Base-by-base conservation (phyloP, 371 early-diverging fungal genomes). In the Syncephalastrum monosporum region DNA sequence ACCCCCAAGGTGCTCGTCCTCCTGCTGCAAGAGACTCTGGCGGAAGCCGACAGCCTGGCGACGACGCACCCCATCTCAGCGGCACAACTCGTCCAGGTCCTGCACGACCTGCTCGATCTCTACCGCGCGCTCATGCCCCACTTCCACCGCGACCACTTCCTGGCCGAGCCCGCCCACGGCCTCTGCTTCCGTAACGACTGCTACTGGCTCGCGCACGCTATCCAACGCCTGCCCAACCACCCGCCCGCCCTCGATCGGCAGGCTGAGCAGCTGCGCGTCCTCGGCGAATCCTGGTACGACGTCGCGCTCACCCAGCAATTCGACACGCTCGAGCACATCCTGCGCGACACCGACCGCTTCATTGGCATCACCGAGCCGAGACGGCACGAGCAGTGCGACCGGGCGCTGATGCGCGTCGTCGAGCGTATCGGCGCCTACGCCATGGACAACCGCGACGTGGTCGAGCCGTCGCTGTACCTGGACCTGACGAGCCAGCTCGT, bases 121-220 rank as follows among this genome's bases (percentile, higher is more conserved):
- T 82, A 72, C 53, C 74, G 77, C 19, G 77, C 79, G n/a, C 61
- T 82, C 7, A 75, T 81, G 72, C 84, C 86, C 1, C 64, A 68
- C 14, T 71, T 71, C 54, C 73, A 82, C 53, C 71, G 75, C 17
- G 47, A 56, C 0, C 65, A 63, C 7, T 67, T 73, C 27, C 44
- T 74, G 7, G 53, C 67, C 5, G 62, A 78, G n/a, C 84, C 87
- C 15, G 81, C 85, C 4, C 57, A 81, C 21, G 65, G 83, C 0
- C 77, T 89, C 51, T 66, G 88, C 12, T 87, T 89, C 55, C 69
- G 82, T 50, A 91, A 89, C 42, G 91, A 91, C 58, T 91, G 91
- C 55, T 71, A 81, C 63, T 89, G 82, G 68, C 64, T 89, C 8
- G 81, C 88, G 65, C 45, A 68, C 56, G 61, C 67, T 62, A 21